Percentiles rank a stretch among this genome's conserved stretches.
These are phyloP conservation scores for Plantago coronopus DNA, from an alignment of 305 asterid species.

Conservation along the genomic window DNA sequence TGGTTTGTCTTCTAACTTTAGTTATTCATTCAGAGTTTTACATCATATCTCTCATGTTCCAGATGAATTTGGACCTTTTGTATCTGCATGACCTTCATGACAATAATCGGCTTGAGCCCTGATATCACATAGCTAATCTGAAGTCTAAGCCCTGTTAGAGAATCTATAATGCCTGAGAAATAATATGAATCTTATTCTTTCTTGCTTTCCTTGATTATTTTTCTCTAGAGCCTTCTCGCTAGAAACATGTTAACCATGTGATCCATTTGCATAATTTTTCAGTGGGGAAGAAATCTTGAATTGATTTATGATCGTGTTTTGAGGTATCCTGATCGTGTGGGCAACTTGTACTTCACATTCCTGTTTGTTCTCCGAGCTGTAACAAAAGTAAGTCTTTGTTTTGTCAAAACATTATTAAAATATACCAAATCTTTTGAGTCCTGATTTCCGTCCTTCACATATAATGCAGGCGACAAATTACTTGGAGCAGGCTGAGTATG, in stretches of 20 bases:
- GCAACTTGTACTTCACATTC: conserved; percentile 81
- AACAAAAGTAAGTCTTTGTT: conserved; percentile 56
- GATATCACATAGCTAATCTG: too few species aligned
- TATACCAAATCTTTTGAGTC: conserved; percentile 13
- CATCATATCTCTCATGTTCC: background rate
- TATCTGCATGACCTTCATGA: too few species aligned
- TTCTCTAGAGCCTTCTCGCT: conserved; percentile 3
- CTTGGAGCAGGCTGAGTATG: conserved; percentile 91
- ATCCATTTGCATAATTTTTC: conserved; percentile 27
- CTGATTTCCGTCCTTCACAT: conserved; percentile 10
- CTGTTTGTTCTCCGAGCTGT: conserved; percentile 94
- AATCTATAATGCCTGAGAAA: background rate
- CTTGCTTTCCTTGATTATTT: too few species aligned
- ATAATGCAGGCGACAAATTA: conserved; percentile 64
- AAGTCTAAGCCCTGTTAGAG: too few species aligned
- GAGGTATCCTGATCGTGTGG: conserved; percentile 80
- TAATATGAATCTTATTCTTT: conserved; percentile 1
- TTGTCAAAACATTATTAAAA: conserved; percentile 5
- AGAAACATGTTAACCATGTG: conserved; percentile 21
- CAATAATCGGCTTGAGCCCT: too few species aligned
- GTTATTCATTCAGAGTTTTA: conserved; percentile 9
- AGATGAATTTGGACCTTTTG: too few species aligned
- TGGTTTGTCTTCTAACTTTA: conserved; percentile 39
- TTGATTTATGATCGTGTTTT: conserved; percentile 76
- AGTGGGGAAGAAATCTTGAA: conserved; percentile 88